Conservation (phyloP, 2,329 filamentous ascomycete species). For the Phaeoacremonium minimum region DNA sequence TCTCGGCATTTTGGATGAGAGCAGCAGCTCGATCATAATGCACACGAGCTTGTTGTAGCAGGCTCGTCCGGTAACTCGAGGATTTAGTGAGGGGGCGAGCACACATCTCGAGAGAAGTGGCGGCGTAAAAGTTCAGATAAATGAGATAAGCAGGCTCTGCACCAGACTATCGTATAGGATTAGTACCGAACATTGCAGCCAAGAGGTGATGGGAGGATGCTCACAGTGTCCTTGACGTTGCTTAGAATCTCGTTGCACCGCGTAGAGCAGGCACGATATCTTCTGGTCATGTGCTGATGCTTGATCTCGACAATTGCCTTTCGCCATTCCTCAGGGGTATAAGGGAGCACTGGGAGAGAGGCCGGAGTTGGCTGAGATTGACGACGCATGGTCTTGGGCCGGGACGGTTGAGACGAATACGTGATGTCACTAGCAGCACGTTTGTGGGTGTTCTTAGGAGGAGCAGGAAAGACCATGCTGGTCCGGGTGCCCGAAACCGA, state of each 20-base stretch:
- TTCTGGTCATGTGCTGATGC: slow-evolving; percentile 43
- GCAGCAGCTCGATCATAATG: slow-evolving; percentile 46
- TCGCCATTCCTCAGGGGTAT: slow-evolving; percentile 46
- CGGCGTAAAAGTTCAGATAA: slow-evolving; percentile 59
- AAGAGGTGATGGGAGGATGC: slow-evolving; percentile 11
- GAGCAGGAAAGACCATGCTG: slow-evolving; percentile 2
- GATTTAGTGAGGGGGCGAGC: slow-evolving; percentile 41
- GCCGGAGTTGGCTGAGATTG: slow-evolving; percentile 14
- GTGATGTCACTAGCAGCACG: slow-evolving; percentile 9
- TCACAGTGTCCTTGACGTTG: slow-evolving; percentile 38
- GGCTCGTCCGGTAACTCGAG: slow-evolving; percentile 38
- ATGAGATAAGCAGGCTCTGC: slow-evolving; percentile 52
- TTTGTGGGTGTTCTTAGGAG: slow-evolving; percentile 4
- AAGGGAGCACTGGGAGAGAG: slow-evolving; percentile 28
- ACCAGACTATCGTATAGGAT: slow-evolving; percentile 23
- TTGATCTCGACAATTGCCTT: slow-evolving; percentile 48
- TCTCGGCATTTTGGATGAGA: slow-evolving; percentile 43
- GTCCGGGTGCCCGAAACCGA: slow-evolving; percentile 15
- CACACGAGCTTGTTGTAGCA: slow-evolving; percentile 45
- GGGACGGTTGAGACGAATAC: slow-evolving; percentile 19
- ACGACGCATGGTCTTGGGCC: slow-evolving; percentile 15
- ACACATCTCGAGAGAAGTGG: slow-evolving; percentile 54
- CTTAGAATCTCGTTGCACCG: slow-evolving; percentile 50
- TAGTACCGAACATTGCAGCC: background rate
- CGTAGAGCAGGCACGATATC: slow-evolving; percentile 48